phyloP scores from a whole-genome alignment of 2,329 filamentous ascomycete genomes.

The Amauroascus verrucosus region DNA sequence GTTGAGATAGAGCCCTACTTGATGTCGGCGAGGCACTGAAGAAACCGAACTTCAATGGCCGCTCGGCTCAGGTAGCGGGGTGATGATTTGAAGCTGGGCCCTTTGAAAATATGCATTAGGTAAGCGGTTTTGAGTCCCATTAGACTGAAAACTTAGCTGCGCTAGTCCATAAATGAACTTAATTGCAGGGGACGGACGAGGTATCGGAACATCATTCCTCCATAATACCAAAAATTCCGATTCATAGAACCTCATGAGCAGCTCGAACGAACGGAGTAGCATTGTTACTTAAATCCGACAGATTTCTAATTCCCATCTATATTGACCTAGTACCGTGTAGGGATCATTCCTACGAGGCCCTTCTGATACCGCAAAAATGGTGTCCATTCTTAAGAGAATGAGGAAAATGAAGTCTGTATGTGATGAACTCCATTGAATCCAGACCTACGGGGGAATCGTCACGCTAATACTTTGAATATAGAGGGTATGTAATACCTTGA shows the following conservation, averaged over 20 bases:
- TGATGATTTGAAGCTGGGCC: not conserved
- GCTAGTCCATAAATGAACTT: not conserved
- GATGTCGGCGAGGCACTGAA: not conserved
- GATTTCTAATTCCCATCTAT: not conserved
- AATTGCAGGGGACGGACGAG: not conserved
- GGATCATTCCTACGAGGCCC: not conserved
- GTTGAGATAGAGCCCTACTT: not conserved
- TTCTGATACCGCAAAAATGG: conserved; percentile 28
- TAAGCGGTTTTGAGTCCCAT: not conserved
- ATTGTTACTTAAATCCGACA: not conserved
- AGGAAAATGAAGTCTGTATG: conserved; percentile 62
- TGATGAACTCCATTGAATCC: conserved; percentile 17
- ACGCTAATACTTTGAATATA: not conserved
- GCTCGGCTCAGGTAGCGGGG: not conserved
- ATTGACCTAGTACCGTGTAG: conserved; percentile 4
- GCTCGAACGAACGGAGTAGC: not conserved
- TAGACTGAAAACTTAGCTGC: not conserved
- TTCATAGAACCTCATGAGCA: not conserved
- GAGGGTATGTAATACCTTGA: too few species aligned
- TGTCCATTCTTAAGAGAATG: conserved; percentile 53
- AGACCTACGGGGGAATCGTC: conserved; percentile 7
- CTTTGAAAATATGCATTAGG: not conserved
- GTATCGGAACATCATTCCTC: conserved; percentile 3
- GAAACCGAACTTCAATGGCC: not conserved
- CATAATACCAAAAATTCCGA: conserved; percentile 11